Percentiles rank a stretch among this genome's conserved stretches.
phyloP scores from a whole-genome alignment of 345 rosid genomes.

The Carallia brachiata region DNA sequence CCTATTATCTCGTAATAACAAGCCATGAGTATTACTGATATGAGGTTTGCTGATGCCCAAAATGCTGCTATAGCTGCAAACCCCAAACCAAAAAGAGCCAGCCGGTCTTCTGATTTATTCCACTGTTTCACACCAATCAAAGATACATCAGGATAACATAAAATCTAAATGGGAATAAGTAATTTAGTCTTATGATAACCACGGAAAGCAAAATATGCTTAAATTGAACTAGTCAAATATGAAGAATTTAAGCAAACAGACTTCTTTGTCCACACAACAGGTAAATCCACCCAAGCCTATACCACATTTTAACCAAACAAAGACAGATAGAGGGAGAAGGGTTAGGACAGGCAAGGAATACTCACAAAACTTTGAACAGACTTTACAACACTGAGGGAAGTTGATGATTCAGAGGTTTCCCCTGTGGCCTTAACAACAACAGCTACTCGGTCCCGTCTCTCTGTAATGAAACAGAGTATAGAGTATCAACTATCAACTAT shows the following conservation, averaged over 20 bases:
- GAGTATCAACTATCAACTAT: no score
- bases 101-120: constrained; percentile 74
- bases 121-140: constrained; percentile 45
- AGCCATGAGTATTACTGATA: constrained; percentile 43
- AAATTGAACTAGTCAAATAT: no score
- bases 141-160: neutral
- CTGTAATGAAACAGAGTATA: no score
- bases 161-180: no score
- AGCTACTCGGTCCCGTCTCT: constrained; percentile 31
- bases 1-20: neutral
- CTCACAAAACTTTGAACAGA: constrained; percentile 71
- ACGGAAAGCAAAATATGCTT: neutral
- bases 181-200: neutral
- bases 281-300: neutral
- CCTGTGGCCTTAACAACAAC: constrained; percentile 54
- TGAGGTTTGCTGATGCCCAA: constrained; percentile 73
- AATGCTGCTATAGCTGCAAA: constrained; percentile 65
- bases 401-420: constrained; percentile 60
- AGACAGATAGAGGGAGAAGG: neutral
- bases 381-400: constrained; percentile 52
- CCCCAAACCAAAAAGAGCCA: constrained; percentile 71
- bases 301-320: neutral
- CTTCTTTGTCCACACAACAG: neutral
- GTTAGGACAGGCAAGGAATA: constrained; percentile 1
- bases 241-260: no score